Conservation (phyloP, 208 protist genomes). For the Leishmania aethiopica region DNA sequence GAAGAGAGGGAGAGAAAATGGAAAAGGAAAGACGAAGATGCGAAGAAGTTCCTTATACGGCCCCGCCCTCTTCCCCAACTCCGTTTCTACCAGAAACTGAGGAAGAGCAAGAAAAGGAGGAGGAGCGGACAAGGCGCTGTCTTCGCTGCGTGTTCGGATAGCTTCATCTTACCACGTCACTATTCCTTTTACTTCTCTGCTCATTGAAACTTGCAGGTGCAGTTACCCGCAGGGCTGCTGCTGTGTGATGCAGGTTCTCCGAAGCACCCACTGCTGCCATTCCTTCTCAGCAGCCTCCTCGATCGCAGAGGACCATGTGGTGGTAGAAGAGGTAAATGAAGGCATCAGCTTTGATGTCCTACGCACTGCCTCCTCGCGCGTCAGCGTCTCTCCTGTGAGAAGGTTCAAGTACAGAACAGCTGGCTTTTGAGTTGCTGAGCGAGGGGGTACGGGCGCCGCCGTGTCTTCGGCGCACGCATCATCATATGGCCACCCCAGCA, state of each 20-base stretch:
- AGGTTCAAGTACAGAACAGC: constrained; percentile 36
- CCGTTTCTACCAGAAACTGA: not conserved
- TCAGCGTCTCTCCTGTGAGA: constrained; percentile 34
- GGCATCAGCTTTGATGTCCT: constrained; percentile 14
- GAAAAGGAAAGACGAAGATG: constrained; percentile 11
- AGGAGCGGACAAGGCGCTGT: not conserved
- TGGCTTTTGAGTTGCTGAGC: not conserved
- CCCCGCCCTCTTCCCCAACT: not conserved
- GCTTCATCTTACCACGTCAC: not conserved
- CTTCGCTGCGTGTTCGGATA: not conserved
- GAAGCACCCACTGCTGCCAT: constrained; percentile 34
- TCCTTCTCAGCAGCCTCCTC: constrained; percentile 37
- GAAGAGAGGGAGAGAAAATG: not conserved
- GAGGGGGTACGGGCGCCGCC: not conserved
- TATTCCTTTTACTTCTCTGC: too few species aligned
- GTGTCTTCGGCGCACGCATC: constrained; percentile 12
- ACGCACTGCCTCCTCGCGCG: constrained; percentile 24
- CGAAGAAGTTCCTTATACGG: not conserved
- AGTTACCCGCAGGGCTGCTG: constrained; percentile 23
- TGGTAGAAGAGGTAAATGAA: constrained; percentile 6
- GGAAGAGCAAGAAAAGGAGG: constrained; percentile 1
- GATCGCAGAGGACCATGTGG: constrained; percentile 27
- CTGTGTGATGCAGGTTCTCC: constrained; percentile 5
- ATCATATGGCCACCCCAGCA: constrained; percentile 30
- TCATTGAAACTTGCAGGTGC: not conserved